Base-by-base conservation (phyloP, 2,329 filamentous ascomycete species). In the Aspergillus terreus region DNA sequence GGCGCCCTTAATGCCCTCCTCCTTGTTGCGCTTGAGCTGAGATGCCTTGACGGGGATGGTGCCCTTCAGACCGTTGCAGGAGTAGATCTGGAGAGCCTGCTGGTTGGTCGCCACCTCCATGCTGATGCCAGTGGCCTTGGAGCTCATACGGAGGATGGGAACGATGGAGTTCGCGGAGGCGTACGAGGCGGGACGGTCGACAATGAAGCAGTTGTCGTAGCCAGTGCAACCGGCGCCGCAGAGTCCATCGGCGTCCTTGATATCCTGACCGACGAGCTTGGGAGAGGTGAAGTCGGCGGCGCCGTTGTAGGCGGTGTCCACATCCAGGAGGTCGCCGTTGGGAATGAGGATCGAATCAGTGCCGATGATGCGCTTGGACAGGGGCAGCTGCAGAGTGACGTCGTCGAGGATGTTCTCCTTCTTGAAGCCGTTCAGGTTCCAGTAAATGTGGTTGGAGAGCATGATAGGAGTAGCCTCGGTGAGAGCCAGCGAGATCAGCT, bases 71-170 rank as follows among this genome's bases (percentile, higher is more conserved):
- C 82, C 82, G 62, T 83, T 84, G 78, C 92, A 96, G 56, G 82
- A 85, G 77, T 95, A 96, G 62, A 96, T 80, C 73, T 96, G 92
- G 72, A 95, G 85, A 3, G 90, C 91, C 10, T 88, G 83, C 75
- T 96, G 91, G 73, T 96, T 90, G 6, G 86, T 84, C 71, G 80
- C 89, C 60, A 96, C 77, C 52, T 95, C 88, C 51, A 96, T 67
- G 66, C 84, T 83, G 69, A 96, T 96, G 44, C 92, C 92, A 0
- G 87, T 91, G 4, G 81, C 78, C 35, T 86, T 88, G 3, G 83
- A 83, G 25, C 66, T 66, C 61, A 96, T 75, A 6, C 81, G 82
- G 0, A 91, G 84, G 3, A 82, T 74, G 17, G 69, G 68, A 35
- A 70, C 68, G 35, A 73, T 62, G 3, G 68, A 67, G 48, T 71